Conservation (phyloP, 306 rosid species). For the Citrullus colocynthis region DNA sequence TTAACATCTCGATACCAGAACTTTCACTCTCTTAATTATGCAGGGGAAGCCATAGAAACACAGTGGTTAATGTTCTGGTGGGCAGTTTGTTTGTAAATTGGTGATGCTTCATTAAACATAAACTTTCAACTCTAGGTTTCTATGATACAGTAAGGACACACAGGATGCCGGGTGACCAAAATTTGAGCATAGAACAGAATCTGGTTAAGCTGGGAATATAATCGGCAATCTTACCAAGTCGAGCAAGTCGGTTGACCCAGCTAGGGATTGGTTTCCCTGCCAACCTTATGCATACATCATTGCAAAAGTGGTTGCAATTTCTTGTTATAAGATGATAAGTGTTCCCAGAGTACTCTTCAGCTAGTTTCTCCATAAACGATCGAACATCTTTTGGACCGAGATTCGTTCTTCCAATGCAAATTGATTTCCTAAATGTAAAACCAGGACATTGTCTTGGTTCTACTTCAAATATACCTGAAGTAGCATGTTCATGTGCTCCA, state of each 20-base stretch:
- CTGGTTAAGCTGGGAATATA: not conserved
- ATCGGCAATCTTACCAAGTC: constrained; percentile 48
- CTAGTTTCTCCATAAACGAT: constrained; percentile 59
- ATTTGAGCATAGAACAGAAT: not conserved
- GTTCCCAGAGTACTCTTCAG: constrained; percentile 67
- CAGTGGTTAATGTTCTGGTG: not conserved
- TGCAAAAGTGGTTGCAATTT: constrained; percentile 90
- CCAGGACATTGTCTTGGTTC: constrained; percentile 89
- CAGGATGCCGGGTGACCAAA: not conserved
- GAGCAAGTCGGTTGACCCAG: constrained; percentile 95
- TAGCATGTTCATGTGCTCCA: constrained; percentile 80
- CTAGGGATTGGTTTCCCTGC: constrained; percentile 69
- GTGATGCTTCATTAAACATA: not conserved
- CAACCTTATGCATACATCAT: constrained; percentile 54
- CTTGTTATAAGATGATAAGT: constrained; percentile 76
- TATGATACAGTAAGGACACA: not conserved
- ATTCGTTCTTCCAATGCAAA: constrained; percentile 73
- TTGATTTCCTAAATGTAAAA: constrained; percentile 74
- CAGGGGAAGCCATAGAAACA: not conserved
- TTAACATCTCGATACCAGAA: not conserved
- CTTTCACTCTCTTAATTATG: not conserved
- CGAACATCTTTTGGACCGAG: constrained; percentile 52
- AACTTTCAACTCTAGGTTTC: not conserved
- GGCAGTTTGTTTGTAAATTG: not conserved
- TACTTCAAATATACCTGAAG: constrained; percentile 84